Evolutionary conservation across 305 asterid species (phyloP), one percentile per base, ranked within the genome.

Genomic region (Solanum hybrid): DNA sequence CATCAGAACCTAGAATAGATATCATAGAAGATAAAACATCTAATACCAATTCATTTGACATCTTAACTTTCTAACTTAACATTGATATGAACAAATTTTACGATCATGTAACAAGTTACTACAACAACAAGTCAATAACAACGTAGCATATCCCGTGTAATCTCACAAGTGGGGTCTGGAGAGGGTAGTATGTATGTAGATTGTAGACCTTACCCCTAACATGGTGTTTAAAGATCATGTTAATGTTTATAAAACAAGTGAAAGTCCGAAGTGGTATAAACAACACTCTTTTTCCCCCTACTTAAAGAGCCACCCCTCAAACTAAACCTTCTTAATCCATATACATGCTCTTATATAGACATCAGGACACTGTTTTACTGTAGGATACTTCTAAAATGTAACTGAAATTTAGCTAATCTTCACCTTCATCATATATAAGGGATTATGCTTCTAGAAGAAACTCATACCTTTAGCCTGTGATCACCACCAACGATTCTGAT

Each of bases 401-500:
- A 36, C 16, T 6, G 86, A 26, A 82, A 40, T 24, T 40, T 20
- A 18, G 74, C 88, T 20, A 85, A 85, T 51, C 75, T 31, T 51
- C 57, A 78, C 16, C 77, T 9, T 16, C 83, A 69, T 36, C 83
- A 69, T 36, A 67, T 14, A 9, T 39, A 73, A 87, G 69, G 37
- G 29, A 29, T 20, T 36, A 11, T 67, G 61, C 83, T 29, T 87
- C 26, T 86, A 86, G 33, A 79, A 69, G 26, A 91, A 86, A 82
- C 20, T 24, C 64, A 12, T 36, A 93, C 95, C 94, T 91, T 93
- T 7, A 93, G 94, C 90, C 95, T 90, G 90, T 93, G 94, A 87
- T 93, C 95, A 34, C 95, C 95, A 76, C 94, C 95, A 87, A 93
- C 91, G 76, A 93, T 93, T 93, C 67, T 93, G 89, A 93, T 89